Base-by-base conservation (phyloP, 768 basidiomycete species). In the Gelatoporia subvermispora region DNA sequence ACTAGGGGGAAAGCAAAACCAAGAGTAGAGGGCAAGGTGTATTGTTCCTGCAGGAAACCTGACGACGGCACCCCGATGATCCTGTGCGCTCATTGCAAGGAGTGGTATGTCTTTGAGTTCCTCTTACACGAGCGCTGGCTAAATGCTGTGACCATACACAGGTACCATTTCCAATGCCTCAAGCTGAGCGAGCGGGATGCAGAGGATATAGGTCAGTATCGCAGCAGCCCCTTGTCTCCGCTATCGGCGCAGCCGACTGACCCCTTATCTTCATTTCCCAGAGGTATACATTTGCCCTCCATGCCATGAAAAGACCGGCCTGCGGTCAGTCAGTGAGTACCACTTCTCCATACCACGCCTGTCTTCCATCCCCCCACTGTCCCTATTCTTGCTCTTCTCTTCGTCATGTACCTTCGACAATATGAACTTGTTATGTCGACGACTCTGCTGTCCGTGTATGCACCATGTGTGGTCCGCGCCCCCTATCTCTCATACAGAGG, bases 31-130 rank as follows among this genome's bases (percentile, higher is more conserved):
- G 50, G 55, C 18, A 63, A 67, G 52, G 54, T 68, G 7, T 72
- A 77, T 56, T 92, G 89, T 68, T 66, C 75, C 0, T 93, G 90
- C 64, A 72, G 74, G 20, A 75, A 76, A 42, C 77, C 75, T 35
- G 84, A 91, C 63, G 84, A 89, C 68, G 88, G 85, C 25, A 75
- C 84, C 5, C 88, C 88, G 11, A 90, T 91, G 88, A 82, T 92
- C 42, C 69, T 69, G 31, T 93, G 90, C 60, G 74, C 78, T 21
- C 70, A 76, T 44, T 93, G 90, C 63, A 72, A 69, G 21, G 82
- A 82, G 53, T 91, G 89, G 90, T 85, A 55, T 56, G 79, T 59
- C 10, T 22, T 2, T 23, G 4, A 18, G 8, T 3, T 8, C 8
- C 15, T 25, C 3, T 37, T 4, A 11, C 10, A 10, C 17, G 28